These are phyloP conservation scores for Pinguiococcus pyrenoidosus DNA, from an alignment of 108 stramenopile species.

Conservation along the genomic window DNA sequence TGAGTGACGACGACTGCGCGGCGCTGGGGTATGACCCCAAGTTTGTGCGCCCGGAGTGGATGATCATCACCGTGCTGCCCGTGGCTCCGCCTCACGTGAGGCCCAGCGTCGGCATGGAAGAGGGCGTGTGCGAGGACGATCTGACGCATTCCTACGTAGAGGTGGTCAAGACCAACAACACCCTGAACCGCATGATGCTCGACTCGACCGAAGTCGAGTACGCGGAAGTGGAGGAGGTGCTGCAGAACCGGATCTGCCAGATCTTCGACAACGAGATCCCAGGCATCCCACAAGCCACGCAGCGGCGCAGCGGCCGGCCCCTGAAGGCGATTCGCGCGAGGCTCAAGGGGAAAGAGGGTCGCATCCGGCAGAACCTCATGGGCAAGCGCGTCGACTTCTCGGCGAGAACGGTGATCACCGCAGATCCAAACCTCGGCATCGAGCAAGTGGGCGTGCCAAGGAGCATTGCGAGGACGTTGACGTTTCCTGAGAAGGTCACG, in stretches of 20 bases:
- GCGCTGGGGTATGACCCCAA: conserved; percentile 73
- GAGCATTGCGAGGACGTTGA: conserved; percentile 87
- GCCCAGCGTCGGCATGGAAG: conserved; percentile 68
- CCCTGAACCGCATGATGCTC: conserved; percentile 18
- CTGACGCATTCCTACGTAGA: conserved; percentile 83
- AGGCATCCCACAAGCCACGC: conserved; percentile 68
- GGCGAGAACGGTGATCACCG: conserved; percentile 96
- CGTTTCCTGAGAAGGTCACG: conserved; percentile 89
- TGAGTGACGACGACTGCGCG: conserved; percentile 77
- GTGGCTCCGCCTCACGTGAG: conserved; percentile 98
- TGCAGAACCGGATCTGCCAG: conserved; percentile 54
- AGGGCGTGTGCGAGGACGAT: conserved; percentile 73
- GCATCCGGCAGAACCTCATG: conserved; percentile 97
- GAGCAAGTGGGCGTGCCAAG: conserved; percentile 97
- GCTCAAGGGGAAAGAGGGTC: conserved; percentile 96
- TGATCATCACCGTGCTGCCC: conserved; percentile 84
- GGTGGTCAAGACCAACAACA: conserved; percentile 44
- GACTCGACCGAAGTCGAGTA: too few relatives aligned
- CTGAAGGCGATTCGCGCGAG: conserved; percentile 87
- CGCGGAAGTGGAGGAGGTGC: conserved; percentile 81
- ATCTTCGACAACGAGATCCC: conserved; percentile 82
- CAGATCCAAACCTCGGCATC: conserved; percentile 95
- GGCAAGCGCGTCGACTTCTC: conserved; percentile 99
- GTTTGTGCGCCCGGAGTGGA: conserved; percentile 90
- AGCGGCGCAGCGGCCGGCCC: conserved; percentile 84